Percentiles rank a stretch among this genome's conserved stretches.
These are phyloP conservation scores for Arthonia radiata DNA, from an alignment of 495 filamentous ascomycete genomes.

Conservation along the genomic window DNA sequence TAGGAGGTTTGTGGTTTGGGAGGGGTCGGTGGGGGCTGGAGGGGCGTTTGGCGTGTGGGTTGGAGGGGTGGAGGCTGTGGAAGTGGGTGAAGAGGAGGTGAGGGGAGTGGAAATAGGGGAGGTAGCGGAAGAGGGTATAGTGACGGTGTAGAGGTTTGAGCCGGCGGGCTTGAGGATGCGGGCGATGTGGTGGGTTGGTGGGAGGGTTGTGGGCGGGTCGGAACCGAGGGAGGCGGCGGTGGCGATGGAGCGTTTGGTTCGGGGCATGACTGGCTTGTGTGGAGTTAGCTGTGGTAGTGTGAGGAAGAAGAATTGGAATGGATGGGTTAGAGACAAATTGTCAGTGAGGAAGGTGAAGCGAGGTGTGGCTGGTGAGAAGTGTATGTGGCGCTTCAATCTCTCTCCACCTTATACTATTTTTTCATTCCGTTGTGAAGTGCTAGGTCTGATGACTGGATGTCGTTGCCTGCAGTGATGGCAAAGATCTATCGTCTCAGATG, in stretches of 20 bases:
- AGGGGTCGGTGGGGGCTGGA: not conserved
- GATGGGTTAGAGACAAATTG: no score
- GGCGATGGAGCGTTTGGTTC: conserved; percentile 45
- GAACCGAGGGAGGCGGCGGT: conserved; percentile 50
- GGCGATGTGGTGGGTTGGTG: conserved; percentile 39
- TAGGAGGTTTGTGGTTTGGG: conserved; percentile 26
- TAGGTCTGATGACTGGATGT: no score
- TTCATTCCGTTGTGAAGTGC: no score
- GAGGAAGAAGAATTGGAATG: no score
- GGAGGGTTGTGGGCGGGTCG: conserved; percentile 44
- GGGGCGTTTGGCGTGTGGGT: not conserved
- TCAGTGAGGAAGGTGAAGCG: no score
- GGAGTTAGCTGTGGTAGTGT: no score
- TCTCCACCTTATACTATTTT: no score
- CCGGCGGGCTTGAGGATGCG: conserved; percentile 59
- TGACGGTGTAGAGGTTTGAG: conserved; percentile 62
- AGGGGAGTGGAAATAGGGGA: not conserved
- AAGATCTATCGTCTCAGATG: no score
- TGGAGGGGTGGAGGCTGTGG: not conserved
- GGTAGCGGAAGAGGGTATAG: conserved; percentile 25
- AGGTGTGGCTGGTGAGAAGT: no score
- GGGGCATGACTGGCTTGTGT: no score
- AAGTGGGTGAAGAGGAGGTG: not conserved
- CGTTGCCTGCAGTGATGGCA: no score
- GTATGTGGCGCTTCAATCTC: no score